Evolutionary conservation across 2,329 filamentous ascomycete species (phyloP).

Genomic region (Fusarium sp.): DNA sequence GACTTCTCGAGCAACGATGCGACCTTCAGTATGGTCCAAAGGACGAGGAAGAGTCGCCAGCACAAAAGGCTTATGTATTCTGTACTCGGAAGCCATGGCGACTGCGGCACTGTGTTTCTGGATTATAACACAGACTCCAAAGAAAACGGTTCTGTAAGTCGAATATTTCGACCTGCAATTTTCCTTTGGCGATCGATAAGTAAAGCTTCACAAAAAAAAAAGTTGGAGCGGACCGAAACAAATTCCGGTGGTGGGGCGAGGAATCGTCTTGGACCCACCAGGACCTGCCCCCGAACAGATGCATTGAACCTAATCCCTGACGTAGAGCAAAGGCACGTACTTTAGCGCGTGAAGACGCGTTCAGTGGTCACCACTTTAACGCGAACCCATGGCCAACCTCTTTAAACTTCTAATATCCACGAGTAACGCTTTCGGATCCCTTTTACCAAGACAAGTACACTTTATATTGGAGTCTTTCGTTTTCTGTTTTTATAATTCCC

Average conservation of each 20-base stretch:
- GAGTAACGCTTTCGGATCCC: constrained; percentile 31
- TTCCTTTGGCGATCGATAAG: constrained; percentile 26
- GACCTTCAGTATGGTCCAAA: constrained; percentile 63
- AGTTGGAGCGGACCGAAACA: constrained; percentile 49
- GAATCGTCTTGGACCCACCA: constrained; percentile 22
- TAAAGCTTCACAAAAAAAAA: constrained; percentile 54
- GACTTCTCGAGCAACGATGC: constrained; percentile 70
- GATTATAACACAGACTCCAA: constrained; percentile 24
- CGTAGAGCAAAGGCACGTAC: constrained; percentile 37
- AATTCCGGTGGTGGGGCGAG: constrained; percentile 52
- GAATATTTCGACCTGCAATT: constrained; percentile 34
- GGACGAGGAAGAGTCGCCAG: constrained; percentile 70
- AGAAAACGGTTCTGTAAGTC: constrained; percentile 38
- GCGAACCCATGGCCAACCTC: constrained; percentile 39
- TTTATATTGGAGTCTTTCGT: background rate
- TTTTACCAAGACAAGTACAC: constrained; percentile 15
- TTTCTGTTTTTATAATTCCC: background rate
- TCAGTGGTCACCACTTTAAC: constrained; percentile 44
- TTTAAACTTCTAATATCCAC: constrained; percentile 17
- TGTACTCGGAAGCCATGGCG: constrained; percentile 69
- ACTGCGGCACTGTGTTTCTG: constrained; percentile 13
- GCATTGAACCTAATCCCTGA: constrained; percentile 39
- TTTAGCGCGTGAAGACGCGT: constrained; percentile 43
- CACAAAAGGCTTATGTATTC: constrained; percentile 73
- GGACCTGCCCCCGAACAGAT: background rate